These are phyloP conservation scores for Trichoderma pleuroti DNA, from an alignment of 2,329 filamentous ascomycete genomes.

Conservation along the genomic window DNA sequence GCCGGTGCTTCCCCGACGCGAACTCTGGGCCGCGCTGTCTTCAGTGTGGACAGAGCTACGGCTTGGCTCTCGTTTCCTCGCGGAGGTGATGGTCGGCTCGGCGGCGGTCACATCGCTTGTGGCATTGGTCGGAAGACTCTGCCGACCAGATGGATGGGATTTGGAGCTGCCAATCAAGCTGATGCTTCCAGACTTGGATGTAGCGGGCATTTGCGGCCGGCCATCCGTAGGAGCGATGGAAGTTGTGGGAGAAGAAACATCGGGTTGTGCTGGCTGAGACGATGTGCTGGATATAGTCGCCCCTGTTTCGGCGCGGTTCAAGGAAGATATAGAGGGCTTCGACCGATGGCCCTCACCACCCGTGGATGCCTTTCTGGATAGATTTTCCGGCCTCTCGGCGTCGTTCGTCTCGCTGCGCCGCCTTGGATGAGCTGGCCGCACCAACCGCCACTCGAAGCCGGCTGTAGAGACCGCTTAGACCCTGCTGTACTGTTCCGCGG, in stretches of 20 bases:
- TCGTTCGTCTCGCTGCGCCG: conserved; percentile 33
- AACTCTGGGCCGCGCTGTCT: conserved; percentile 39
- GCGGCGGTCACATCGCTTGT: conserved; percentile 41
- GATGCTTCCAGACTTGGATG: conserved; percentile 48
- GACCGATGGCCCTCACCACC: conserved; percentile 37
- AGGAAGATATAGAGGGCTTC: conserved; percentile 40
- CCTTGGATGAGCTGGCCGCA: conserved; percentile 50
- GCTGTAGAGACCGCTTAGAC: conserved; percentile 84
- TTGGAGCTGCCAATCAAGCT: conserved; percentile 46
- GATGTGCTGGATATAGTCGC: conserved; percentile 30
- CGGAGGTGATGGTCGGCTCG: conserved; percentile 44
- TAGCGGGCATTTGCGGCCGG: conserved; percentile 39
- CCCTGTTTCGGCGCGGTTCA: conserved; percentile 41
- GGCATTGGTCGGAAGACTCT: conserved; percentile 41
- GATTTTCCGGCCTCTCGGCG: conserved; percentile 4
- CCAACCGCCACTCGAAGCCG: conserved; percentile 80
- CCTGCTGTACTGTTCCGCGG: conserved; percentile 69
- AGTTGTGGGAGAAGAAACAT: conserved; percentile 37
- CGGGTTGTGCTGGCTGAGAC: conserved; percentile 32
- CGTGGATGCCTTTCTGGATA: conserved; percentile 27
- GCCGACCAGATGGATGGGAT: conserved; percentile 38
- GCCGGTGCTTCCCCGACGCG: conserved; percentile 42
- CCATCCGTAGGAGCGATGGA: conserved; percentile 36
- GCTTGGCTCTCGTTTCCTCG: conserved; percentile 43
- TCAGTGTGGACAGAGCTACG: conserved; percentile 43